phyloP scores from a whole-genome alignment of 257 asterid genomes.

The Catharanthus roseus region DNA sequence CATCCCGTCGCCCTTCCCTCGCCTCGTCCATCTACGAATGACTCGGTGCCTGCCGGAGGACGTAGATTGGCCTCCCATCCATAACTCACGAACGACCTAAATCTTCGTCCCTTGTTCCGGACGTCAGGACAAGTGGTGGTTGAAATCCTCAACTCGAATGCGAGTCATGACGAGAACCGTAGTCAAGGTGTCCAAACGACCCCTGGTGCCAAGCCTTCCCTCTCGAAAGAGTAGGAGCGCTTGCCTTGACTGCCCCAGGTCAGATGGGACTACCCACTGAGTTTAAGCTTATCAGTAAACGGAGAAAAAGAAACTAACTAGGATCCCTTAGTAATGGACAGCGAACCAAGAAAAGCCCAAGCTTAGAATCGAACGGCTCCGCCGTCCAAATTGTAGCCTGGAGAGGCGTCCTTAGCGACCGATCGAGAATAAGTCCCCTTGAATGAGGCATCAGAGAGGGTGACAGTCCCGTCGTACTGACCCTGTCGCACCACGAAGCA shows the following conservation, averaged over 20 bases:
- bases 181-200: background rate
- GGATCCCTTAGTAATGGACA: slow-evolving; percentile 30
- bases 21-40: background rate
- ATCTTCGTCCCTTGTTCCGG: slow-evolving; percentile 25
- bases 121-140: slow-evolving; percentile 36
- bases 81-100: background rate
- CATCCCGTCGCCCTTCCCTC: background rate
- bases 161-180: background rate
- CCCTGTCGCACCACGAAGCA: slow-evolving; percentile 6
- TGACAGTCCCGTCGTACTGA: background rate
- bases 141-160: slow-evolving; percentile 11
- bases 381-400: background rate
- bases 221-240: background rate
- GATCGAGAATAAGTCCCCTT: no score
- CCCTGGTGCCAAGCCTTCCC: no score
- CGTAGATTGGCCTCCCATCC: background rate
- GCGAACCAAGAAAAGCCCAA: slow-evolving; percentile 44
- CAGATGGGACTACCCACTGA: slow-evolving; percentile 36
- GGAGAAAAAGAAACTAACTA: slow-evolving; percentile 7
- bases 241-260: background rate
- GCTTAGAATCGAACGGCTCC: slow-evolving; percentile 50
- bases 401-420: background rate
- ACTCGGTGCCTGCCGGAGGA: background rate
- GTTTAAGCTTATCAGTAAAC: slow-evolving; percentile 41
- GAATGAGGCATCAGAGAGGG: no score